Base-by-base conservation (phyloP, 495 filamentous ascomycete species). In the Cairneyella variabilis region DNA sequence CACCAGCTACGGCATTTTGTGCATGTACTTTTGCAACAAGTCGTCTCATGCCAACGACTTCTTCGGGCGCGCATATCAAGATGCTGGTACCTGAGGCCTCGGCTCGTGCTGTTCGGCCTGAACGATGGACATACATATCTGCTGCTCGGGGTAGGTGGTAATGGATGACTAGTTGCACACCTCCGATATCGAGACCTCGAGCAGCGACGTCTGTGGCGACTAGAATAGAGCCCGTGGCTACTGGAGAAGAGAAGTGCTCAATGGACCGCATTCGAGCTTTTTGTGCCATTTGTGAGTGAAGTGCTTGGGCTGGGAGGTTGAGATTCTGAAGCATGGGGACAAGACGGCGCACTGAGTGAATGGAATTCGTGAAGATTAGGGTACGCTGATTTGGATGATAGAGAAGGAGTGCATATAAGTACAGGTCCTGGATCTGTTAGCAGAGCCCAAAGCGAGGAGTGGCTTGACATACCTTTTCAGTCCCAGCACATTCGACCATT, bases 121-220 rank as follows among this genome's bases (percentile, higher is more conserved):
- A 97, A 51, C 93, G 84, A 64, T 98, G 93, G 21, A 98, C 90
- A 63, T 98, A 98, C 54, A 83, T 83, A 68, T 97, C 93, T 21
- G 93, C 93, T 12, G 90, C 73, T 46, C 91, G 87, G 6, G 93
- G 93, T 9, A 96, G 84, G 69, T 97, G 95, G 70, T 98, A 98
- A 66, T 98, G 93, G 20, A 98, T 67, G 23, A 98, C 82, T 21
- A 91, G 76, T 47, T 96, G 83, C 38, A 97, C 89, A 25, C 80
- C 81, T 42, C 87, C 85, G 65, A 98, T 96, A 70, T 98, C 93
- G 45, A 98, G 83, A 63, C 93, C 93, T 54, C 93, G 83, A n/a
- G 95, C 92, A 1, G 93, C 95, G 38, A 97, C 91, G 64, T 98
- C 93, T 2, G 93, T 97, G 1, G 95, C 92, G 10, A 98, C 78